These are phyloP conservation scores for Kwoniella newhampshirensis DNA, from an alignment of 768 basidiomycete genomes.

Conservation along the genomic window DNA sequence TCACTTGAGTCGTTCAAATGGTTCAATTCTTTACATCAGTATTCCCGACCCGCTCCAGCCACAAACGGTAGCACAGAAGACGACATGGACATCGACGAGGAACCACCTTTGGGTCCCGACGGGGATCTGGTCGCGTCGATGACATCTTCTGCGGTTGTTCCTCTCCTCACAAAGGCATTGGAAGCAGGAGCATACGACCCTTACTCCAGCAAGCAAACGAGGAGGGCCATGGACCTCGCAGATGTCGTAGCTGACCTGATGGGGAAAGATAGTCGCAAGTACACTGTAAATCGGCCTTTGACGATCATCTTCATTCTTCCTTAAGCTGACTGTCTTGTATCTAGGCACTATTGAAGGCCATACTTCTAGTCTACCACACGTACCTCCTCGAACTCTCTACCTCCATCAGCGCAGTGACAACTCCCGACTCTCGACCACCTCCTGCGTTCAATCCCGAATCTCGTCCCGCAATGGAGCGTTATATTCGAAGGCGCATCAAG, in stretches of 20 bases:
- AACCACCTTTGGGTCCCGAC: constrained; percentile 70
- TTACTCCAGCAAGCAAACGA: constrained; percentile 67
- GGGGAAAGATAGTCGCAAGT: constrained; percentile 58
- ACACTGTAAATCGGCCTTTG: constrained; percentile 52
- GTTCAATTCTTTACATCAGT: constrained; percentile 75
- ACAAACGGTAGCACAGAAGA: constrained; percentile 29
- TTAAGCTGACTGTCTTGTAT: constrained; percentile 22
- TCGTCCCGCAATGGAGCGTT: constrained; percentile 68
- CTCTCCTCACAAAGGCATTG: constrained; percentile 70
- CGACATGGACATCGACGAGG: constrained; percentile 56
- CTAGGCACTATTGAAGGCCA: constrained; percentile 60
- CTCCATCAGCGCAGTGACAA: constrained; percentile 31
- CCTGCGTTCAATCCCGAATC: constrained; percentile 73
- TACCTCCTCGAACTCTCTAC: constrained; percentile 56
- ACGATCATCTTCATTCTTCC: neutral
- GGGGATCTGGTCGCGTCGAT: constrained; percentile 85
- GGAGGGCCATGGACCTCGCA: constrained; percentile 67
- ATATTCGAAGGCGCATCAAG: constrained; percentile 67
- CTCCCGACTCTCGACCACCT: constrained; percentile 42
- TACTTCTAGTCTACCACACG: constrained; percentile 59
- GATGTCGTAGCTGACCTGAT: constrained; percentile 79
- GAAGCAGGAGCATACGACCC: constrained; percentile 78
- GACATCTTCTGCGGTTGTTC: constrained; percentile 78
- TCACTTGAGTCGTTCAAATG: constrained; percentile 75
- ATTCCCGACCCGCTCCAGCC: constrained; percentile 57